Evolutionary conservation across 768 basidiomycete species (phyloP).

Genomic region (Russula foetens): DNA sequence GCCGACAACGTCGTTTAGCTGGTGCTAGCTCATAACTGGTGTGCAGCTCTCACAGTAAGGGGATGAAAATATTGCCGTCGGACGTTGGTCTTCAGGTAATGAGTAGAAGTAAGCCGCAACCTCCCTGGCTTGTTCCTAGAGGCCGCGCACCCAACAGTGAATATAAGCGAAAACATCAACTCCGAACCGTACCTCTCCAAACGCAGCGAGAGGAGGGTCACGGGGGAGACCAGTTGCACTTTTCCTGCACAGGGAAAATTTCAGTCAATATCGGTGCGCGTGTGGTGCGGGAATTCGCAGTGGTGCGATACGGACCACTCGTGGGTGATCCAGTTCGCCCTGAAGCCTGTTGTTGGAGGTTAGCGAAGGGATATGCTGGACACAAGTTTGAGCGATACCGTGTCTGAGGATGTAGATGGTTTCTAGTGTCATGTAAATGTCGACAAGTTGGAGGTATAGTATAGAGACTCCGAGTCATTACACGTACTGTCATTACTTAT

Average conservation of each 20-base stretch:
- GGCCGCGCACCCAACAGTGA: background rate
- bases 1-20: background rate
- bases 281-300: background rate
- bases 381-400: constrained; percentile 32
- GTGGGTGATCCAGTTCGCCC: constrained; percentile 62
- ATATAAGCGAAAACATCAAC: background rate
- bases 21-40: background rate
- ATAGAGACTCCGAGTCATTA: background rate
- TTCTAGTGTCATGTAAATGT: constrained; percentile 42
- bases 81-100: constrained; percentile 56
- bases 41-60: constrained; percentile 58
- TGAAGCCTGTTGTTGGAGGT: constrained; percentile 45
- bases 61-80: constrained; percentile 77
- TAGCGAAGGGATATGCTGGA: background rate
- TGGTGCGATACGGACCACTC: constrained; percentile 42
- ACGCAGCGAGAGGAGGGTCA: constrained; percentile 67
- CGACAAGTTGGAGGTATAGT: background rate
- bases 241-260: constrained; percentile 35
- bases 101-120: constrained; percentile 55
- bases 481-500: too few species aligned
- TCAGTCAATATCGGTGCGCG: background rate
- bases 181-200: constrained; percentile 46
- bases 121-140: constrained; percentile 64
- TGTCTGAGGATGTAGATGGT: constrained; percentile 64
- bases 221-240: constrained; percentile 58